Conservation (phyloP, 352 stramenopile genomes). For the Stramenopiles sp. region DNA sequence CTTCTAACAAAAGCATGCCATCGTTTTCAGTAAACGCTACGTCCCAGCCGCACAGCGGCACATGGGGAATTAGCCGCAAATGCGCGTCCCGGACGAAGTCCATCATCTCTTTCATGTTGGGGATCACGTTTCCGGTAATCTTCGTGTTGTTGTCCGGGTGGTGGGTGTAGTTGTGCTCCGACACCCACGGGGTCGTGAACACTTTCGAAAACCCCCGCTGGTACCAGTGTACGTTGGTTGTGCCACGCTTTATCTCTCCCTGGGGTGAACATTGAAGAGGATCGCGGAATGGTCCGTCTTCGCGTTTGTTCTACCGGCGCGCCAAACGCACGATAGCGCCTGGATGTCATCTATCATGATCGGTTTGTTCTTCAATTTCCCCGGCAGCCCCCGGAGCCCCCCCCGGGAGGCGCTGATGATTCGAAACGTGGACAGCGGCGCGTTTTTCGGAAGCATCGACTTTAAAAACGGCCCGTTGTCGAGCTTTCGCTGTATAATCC, state of each 20-base stretch:
- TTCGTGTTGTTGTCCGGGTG: constrained; percentile 62
- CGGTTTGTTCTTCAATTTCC: constrained; percentile 15
- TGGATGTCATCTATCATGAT: constrained; percentile 30
- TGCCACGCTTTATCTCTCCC: constrained; percentile 71
- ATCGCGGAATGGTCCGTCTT: constrained; percentile 90
- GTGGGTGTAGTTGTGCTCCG: constrained; percentile 56
- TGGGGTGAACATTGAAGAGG: constrained; percentile 90
- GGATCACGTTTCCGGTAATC: constrained; percentile 60
- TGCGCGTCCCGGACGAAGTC: constrained; percentile 55
- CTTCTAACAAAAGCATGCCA: constrained; percentile 55
- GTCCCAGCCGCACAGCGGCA: constrained; percentile 73
- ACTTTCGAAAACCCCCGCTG: constrained; percentile 50
- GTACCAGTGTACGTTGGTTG: constrained; percentile 91
- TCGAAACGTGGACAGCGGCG: constrained; percentile 88
- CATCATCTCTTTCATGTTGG: constrained; percentile 37
- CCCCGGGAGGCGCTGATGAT: constrained; percentile 76
- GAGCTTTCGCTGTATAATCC: constrained; percentile 89
- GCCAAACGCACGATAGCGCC: constrained; percentile 46
- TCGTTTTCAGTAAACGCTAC: constrained; percentile 61
- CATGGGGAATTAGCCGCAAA: constrained; percentile 66
- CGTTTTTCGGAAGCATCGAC: constrained; percentile 65
- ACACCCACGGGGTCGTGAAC: constrained; percentile 42
- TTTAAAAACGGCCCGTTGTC: constrained; percentile 74
- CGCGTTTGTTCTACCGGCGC: constrained; percentile 40
- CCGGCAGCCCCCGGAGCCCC: neutral